These are phyloP conservation scores for Lactarius sanguifluus DNA, from an alignment of 768 basidiomycete genomes.

Conservation along the genomic window DNA sequence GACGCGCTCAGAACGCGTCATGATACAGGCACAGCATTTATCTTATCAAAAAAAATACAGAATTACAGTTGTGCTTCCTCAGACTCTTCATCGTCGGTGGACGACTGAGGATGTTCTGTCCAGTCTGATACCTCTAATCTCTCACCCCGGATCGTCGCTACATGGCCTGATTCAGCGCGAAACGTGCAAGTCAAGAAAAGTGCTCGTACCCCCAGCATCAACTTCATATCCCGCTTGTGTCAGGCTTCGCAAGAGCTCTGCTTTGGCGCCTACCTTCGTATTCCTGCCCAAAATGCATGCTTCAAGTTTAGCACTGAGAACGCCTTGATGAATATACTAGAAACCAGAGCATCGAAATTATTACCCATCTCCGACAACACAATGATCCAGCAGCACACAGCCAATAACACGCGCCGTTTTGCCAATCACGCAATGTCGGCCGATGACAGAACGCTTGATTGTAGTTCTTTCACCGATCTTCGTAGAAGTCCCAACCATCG, in stretches of 20 bases:
- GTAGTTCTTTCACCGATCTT: conserved; percentile 75
- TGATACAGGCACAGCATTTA: neutral
- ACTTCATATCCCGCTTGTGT: conserved; percentile 81
- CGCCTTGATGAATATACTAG: conserved; percentile 5
- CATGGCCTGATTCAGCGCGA: neutral
- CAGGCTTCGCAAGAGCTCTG: conserved; percentile 64
- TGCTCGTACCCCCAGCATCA: conserved; percentile 52
- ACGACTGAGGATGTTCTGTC: conserved; percentile 41
- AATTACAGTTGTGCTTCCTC: conserved; percentile 25
- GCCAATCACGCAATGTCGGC: conserved; percentile 77
- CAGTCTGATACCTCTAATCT: conserved; percentile 58
- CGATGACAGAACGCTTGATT: conserved; percentile 62
- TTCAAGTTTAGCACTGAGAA: conserved; percentile 67
- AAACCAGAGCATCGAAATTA: conserved; percentile 31
- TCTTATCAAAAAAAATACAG: neutral
- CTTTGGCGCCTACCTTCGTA: conserved; percentile 69
- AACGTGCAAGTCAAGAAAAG: neutral
- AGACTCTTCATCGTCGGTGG: conserved; percentile 31
- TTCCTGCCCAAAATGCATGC: conserved; percentile 73
- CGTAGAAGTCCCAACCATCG: conserved; percentile 79
- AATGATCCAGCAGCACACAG: conserved; percentile 87
- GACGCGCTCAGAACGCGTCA: conserved; percentile 8
- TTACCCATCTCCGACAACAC: conserved; percentile 84
- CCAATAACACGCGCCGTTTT: conserved; percentile 81
- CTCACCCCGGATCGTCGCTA: conserved; percentile 57